These are phyloP conservation scores for Biscogniauxia sp. DNA, from an alignment of 2,329 filamentous ascomycete genomes.

Conservation along the genomic window DNA sequence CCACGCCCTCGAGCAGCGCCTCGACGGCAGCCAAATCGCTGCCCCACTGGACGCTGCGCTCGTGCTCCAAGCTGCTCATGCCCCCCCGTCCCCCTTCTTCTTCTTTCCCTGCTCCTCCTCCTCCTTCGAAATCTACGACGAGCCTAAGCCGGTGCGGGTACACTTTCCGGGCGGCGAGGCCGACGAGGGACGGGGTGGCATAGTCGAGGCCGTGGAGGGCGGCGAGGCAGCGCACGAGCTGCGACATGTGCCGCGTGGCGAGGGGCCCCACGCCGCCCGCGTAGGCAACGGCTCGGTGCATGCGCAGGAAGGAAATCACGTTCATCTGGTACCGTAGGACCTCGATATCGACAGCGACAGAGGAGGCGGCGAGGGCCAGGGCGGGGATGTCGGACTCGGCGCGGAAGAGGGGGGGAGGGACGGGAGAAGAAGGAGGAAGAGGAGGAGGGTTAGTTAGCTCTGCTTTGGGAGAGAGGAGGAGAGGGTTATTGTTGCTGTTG, in stretches of 20 bases:
- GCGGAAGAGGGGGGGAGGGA: constrained; percentile 15
- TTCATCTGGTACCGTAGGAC: constrained; percentile 84
- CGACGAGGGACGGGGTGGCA: constrained; percentile 79
- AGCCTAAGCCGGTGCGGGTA: constrained; percentile 82
- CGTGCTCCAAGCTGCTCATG: constrained; percentile 46
- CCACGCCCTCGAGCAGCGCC: constrained; percentile 60
- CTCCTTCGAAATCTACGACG: constrained; percentile 33
- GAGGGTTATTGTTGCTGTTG: constrained; percentile 6
- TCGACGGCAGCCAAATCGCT: constrained; percentile 71
- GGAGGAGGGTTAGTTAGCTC: neutral
- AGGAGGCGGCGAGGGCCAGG: constrained; percentile 56
- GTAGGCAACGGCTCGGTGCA: constrained; percentile 73
- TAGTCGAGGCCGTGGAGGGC: constrained; percentile 78
- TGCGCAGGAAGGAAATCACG: constrained; percentile 79
- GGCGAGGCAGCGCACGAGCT: constrained; percentile 70
- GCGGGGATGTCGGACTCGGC: constrained; percentile 51
- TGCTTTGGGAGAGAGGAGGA: neutral
- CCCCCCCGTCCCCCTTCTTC: constrained; percentile 33
- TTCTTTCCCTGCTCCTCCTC: too few species aligned
- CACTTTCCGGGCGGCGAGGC: constrained; percentile 78
- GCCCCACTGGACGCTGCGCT: constrained; percentile 91
- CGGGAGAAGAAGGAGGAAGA: neutral
- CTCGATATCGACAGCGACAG: constrained; percentile 69
- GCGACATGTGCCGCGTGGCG: constrained; percentile 74
- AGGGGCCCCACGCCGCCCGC: constrained; percentile 70